A percentile compares a stretch with the other conserved stretches of the same genome.
Evolutionary conservation across 2,329 filamentous ascomycete genomes (phyloP).

Genomic region (Verticillium albo-atrum): DNA sequence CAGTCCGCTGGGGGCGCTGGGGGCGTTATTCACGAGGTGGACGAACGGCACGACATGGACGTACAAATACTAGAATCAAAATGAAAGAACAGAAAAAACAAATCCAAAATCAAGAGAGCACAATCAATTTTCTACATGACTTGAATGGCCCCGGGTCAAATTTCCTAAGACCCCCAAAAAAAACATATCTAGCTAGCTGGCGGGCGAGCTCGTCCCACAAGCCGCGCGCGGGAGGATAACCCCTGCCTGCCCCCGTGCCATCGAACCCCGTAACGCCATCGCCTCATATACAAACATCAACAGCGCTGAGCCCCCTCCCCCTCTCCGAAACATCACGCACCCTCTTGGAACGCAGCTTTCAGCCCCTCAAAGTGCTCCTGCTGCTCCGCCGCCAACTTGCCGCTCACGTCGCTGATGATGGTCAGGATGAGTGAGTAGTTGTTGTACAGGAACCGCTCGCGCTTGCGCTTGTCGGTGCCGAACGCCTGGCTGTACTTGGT

Average conservation of each 20-base stretch:
- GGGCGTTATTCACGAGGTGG: conserved; percentile 12
- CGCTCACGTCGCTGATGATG: conserved; percentile 75
- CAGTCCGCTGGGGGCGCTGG: conserved; percentile 8
- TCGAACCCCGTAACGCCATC: neutral
- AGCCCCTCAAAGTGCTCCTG: conserved; percentile 68
- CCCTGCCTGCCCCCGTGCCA: neutral
- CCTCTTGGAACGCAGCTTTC: conserved; percentile 54
- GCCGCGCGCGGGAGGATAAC: neutral
- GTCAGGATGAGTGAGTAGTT: conserved; percentile 95
- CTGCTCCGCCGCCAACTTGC: conserved; percentile 71
- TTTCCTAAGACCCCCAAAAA: conserved; percentile 2
- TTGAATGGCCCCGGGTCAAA: neutral
- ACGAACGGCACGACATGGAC: conserved; percentile 7
- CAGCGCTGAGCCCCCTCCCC: neutral
- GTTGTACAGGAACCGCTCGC: conserved; percentile 86
- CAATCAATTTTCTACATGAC: neutral
- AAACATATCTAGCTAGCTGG: neutral
- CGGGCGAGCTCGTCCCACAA: neutral
- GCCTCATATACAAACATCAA: neutral
- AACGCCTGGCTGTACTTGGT: conserved; percentile 71
- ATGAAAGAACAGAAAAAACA: neutral
- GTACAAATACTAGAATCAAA: conserved; percentile 6
- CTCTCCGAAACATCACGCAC: conserved; percentile 14
- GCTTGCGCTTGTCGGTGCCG: conserved; percentile 69
- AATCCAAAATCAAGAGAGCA: neutral